Conservation (phyloP, 768 basidiomycete genomes). For the Thelephora ganbajun region DNA sequence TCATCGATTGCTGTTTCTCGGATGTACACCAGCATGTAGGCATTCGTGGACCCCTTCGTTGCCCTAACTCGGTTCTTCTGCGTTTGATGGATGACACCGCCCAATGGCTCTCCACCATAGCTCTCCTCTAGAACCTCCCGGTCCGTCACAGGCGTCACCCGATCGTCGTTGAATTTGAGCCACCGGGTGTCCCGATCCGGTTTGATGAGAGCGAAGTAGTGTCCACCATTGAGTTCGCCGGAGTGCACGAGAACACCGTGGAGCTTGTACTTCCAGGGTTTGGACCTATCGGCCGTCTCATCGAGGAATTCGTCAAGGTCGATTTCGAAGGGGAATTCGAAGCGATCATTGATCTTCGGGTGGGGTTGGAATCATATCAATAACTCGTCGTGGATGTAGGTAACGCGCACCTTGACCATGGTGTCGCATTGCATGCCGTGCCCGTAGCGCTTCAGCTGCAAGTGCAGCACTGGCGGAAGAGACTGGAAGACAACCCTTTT, state of each 20-base stretch:
- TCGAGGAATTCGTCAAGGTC: slow-evolving; percentile 91
- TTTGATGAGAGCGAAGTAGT: slow-evolving; percentile 98
- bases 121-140: slow-evolving; percentile 98
- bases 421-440: slow-evolving; percentile 98
- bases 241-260: slow-evolving; percentile 98
- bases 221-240: slow-evolving; percentile 94
- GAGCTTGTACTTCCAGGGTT: slow-evolving; percentile 88
- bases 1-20: slow-evolving; percentile 75
- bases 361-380: not conserved
- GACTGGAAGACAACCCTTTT: slow-evolving; percentile 98
- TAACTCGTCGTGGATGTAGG: not conserved
- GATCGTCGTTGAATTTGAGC: slow-evolving; percentile 98
- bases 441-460: slow-evolving; percentile 97
- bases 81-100: slow-evolving; percentile 57
- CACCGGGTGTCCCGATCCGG: slow-evolving; percentile 90
- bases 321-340: slow-evolving; percentile 98
- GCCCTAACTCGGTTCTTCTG: slow-evolving; percentile 87
- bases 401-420: slow-evolving; percentile 76
- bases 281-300: slow-evolving; percentile 63
- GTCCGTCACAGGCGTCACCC: slow-evolving; percentile 96
- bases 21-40: slow-evolving; percentile 99
- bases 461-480: slow-evolving; percentile 96
- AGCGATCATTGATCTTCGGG: slow-evolving; percentile 86
- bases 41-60: slow-evolving; percentile 97
- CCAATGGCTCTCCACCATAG: slow-evolving; percentile 85